Percentiles rank a stretch among this genome's conserved stretches.
phyloP scores from a whole-genome alignment of 768 basidiomycete genomes.

The Boletellus emodensis region DNA sequence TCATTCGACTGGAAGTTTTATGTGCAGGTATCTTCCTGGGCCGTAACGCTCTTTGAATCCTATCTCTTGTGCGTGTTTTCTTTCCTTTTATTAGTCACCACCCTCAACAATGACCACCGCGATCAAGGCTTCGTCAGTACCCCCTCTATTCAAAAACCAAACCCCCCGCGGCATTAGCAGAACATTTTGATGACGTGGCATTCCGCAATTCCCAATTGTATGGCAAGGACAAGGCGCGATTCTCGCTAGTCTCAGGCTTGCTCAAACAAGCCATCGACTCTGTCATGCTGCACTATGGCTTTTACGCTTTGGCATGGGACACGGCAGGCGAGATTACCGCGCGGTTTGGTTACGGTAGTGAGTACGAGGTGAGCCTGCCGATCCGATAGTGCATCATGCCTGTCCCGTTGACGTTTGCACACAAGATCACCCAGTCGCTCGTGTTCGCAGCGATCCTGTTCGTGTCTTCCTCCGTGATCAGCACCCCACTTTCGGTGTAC shows the following conservation, averaged over 20 bases:
- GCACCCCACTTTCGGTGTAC: conserved; percentile 76
- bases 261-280: conserved; percentile 73
- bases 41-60: conserved; percentile 78
- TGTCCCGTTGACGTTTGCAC: background rate
- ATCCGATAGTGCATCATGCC: background rate
- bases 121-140: conserved; percentile 66
- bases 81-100: background rate
- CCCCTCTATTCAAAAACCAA: conserved; percentile 73
- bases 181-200: conserved; percentile 62
- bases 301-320: conserved; percentile 82
- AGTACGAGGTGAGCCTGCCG: conserved; percentile 58
- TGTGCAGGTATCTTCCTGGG: conserved; percentile 76
- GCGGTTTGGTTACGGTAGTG: conserved; percentile 56
- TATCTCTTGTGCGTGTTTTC: conserved; percentile 69
- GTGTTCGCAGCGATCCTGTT: conserved; percentile 68
- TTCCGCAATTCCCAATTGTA: conserved; percentile 92
- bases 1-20: conserved; percentile 78
- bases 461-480: conserved; percentile 60
- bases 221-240: conserved; percentile 86
- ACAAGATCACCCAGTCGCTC: conserved; percentile 75
- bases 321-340: conserved; percentile 50
- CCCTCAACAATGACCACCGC: background rate
- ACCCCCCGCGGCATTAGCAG: conserved; percentile 67
- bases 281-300: conserved; percentile 64
- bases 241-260: conserved; percentile 67